phyloP scores from a whole-genome alignment of 2,329 filamentous ascomycete genomes.

The Setomelanomma holmii region DNA sequence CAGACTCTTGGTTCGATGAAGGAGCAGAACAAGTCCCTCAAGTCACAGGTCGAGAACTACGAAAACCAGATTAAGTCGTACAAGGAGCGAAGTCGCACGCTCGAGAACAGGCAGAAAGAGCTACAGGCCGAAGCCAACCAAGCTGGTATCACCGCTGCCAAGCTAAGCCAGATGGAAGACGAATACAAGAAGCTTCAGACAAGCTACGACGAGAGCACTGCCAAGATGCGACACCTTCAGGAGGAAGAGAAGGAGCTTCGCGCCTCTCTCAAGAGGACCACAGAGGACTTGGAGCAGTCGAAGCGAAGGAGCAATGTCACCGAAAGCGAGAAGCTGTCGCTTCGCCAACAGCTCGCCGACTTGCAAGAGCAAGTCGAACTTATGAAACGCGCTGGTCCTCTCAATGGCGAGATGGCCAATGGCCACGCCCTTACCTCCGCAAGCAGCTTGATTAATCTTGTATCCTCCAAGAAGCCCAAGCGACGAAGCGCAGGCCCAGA shows the following conservation, averaged over 20 bases:
- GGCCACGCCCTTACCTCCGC: constrained; percentile 61
- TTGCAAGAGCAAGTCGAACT: constrained; percentile 91
- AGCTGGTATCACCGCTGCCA: constrained; percentile 91
- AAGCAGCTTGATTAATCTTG: constrained; percentile 91
- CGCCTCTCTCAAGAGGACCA: constrained; percentile 81
- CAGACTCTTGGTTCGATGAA: constrained; percentile 92
- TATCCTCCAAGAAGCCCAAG: constrained; percentile 97
- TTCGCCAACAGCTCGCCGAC: constrained; percentile 87
- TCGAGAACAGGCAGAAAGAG: constrained; percentile 91
- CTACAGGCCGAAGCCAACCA: constrained; percentile 97
- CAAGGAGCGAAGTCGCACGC: constrained; percentile 88
- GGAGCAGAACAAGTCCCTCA: constrained; percentile 88
- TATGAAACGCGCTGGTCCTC: constrained; percentile 77
- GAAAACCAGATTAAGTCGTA: constrained; percentile 95
- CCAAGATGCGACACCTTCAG: constrained; percentile 91
- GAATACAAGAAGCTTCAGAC: constrained; percentile 92
- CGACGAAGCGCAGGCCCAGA: constrained; percentile 89
- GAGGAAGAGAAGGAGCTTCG: constrained; percentile 89
- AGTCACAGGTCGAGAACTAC: constrained; percentile 91
- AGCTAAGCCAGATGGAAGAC: constrained; percentile 88
- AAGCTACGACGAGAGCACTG: constrained; percentile 87
- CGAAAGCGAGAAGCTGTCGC: constrained; percentile 83
- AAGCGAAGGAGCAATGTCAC: constrained; percentile 76
- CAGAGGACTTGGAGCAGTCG: constrained; percentile 79
- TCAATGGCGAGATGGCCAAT: constrained; percentile 73